Base-by-base conservation (phyloP, 31 red algal species). In the Odonthalia washingtoniensis region DNA sequence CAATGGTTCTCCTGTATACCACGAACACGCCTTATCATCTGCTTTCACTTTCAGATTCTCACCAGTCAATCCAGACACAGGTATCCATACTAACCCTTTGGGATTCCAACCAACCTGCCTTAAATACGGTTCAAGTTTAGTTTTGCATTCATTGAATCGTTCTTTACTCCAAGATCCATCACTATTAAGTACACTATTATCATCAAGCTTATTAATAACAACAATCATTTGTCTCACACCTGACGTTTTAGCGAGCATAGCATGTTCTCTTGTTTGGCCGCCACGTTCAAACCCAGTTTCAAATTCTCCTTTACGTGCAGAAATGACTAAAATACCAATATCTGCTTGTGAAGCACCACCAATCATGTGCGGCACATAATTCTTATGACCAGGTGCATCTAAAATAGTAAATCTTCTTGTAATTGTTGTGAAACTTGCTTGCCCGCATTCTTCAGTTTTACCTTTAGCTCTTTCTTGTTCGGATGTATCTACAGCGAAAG, bases 321-420 rank as follows among this genome's bases (percentile, higher is more conserved):
- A 99, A 79, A 99, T 96, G 37, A 99, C 97, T 26, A 99, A 77
- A 80, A 96, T 90, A 21, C 86, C 97, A 40, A 99, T 92, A 69
- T 99, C 97, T n/a, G 97, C 97, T 80, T 99, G 97, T 0, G 91
- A 78, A 21, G 97, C 94, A 16, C 97, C 97, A 3, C 88, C 83
- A 72, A 99, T 99, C 97, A 99, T 99, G 80, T 94, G 82, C 46
- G 94, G 94, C 9, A 99, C 97, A 62, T 93, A 99, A 85, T 94
- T 94, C 91, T 99, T 99, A 91, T 99, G 97, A 34, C 97, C 97
- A 42, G 97, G 97, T 28, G 94, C 94, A 61, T 99, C 97, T 28
- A 99, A 81, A 62, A 99, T 96, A 33, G 94, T 96, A 72, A 99
- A 94, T 28, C 91, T 88, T 70, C 85, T 76, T 60, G 88, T 89